phyloP scores from a whole-genome alignment of 2,329 filamentous ascomycete genomes.

The Camillea tinctor region DNA sequence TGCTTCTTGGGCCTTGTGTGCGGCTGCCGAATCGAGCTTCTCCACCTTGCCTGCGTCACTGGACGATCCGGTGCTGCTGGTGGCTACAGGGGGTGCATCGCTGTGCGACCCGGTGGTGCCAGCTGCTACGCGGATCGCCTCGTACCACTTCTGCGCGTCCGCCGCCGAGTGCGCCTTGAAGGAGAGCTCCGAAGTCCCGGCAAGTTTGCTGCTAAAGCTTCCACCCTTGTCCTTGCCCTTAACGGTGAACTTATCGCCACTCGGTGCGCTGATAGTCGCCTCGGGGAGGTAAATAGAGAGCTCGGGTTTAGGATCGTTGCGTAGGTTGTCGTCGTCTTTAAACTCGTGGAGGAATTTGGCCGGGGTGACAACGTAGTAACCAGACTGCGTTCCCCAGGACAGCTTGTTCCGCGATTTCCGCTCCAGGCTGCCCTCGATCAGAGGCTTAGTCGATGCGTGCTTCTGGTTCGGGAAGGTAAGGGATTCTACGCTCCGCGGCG shows the following conservation, averaged over 20 bases:
- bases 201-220: constrained; percentile 76
- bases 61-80: constrained; percentile 14
- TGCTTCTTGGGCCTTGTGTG: constrained; percentile 46
- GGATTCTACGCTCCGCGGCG: constrained; percentile 69
- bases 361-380: constrained; percentile 88
- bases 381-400: constrained; percentile 70
- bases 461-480: constrained; percentile 87
- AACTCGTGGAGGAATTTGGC: constrained; percentile 92
- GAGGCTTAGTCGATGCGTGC: constrained; percentile 73
- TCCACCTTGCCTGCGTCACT: constrained; percentile 25
- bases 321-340: constrained; percentile 78
- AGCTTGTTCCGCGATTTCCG: constrained; percentile 87
- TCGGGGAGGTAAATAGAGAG: constrained; percentile 90
- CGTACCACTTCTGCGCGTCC: constrained; percentile 84
- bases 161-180: constrained; percentile 84
- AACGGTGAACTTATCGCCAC: constrained; percentile 84
- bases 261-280: constrained; percentile 69
- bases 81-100: constrained; percentile 31
- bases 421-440: constrained; percentile 87
- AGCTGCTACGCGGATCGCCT: constrained; percentile 63
- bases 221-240: constrained; percentile 92
- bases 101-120: constrained; percentile 46
- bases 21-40: constrained; percentile 20
- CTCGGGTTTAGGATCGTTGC: constrained; percentile 76
- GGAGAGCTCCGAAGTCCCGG: constrained; percentile 73